These are phyloP conservation scores for Chiua virens DNA, from an alignment of 768 basidiomycete genomes.

Conservation along the genomic window DNA sequence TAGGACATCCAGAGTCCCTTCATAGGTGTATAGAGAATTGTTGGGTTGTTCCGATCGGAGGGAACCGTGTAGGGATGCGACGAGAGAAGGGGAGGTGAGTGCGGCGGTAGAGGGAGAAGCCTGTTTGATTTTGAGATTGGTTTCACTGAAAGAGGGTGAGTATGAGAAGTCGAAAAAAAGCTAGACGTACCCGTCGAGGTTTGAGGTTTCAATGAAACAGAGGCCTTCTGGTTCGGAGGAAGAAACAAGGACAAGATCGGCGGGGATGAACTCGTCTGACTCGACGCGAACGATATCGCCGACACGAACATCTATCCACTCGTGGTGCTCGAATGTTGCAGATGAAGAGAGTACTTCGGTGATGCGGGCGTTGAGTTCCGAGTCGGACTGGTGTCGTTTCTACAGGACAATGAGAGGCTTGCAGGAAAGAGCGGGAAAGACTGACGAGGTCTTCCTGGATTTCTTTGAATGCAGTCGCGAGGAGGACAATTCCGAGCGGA, in stretches of 20 bases:
- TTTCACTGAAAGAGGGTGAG: slow-evolving; percentile 60
- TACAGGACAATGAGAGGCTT: slow-evolving; percentile 30
- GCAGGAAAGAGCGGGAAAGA: background rate
- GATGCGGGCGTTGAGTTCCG: slow-evolving; percentile 82
- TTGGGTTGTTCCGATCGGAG: slow-evolving; percentile 96
- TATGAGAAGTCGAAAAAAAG: background rate
- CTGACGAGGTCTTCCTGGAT: slow-evolving; percentile 83
- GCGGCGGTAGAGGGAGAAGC: slow-evolving; percentile 78
- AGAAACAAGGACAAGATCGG: slow-evolving; percentile 84
- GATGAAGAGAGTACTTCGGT: slow-evolving; percentile 72
- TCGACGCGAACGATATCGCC: slow-evolving; percentile 93
- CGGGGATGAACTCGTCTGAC: slow-evolving; percentile 92
- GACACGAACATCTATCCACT: slow-evolving; percentile 88
- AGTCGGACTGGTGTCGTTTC: slow-evolving; percentile 97
- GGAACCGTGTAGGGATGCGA: slow-evolving; percentile 73
- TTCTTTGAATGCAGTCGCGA: slow-evolving; percentile 96
- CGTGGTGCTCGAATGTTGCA: slow-evolving; percentile 65
- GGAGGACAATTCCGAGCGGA: slow-evolving; percentile 82
- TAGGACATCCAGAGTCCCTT: slow-evolving; percentile 72
- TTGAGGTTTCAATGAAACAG: slow-evolving; percentile 97
- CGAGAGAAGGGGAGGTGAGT: slow-evolving; percentile 75
- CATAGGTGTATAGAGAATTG: slow-evolving; percentile 95
- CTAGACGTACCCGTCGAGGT: slow-evolving; percentile 82
- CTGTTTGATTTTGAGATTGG: slow-evolving; percentile 99
- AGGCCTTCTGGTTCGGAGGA: slow-evolving; percentile 96